phyloP scores from a whole-genome alignment of 148 eudicot species.

The Silene conica region DNA sequence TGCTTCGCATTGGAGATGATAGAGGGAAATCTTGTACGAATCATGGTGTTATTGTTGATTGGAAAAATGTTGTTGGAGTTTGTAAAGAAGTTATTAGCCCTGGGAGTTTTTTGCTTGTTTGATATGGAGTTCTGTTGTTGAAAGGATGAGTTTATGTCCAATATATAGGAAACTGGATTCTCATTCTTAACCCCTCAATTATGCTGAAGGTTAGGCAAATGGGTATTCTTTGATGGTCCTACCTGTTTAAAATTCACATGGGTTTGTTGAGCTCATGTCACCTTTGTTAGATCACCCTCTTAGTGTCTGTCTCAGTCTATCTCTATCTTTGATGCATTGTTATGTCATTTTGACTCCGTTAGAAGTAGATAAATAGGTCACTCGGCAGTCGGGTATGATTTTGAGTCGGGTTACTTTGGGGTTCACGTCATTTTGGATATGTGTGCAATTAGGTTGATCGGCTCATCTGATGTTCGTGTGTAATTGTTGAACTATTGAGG shows the following conservation, averaged over 20 bases:
- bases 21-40: constrained; percentile 34
- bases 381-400: too few species aligned
- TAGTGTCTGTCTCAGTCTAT: too few species aligned
- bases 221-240: constrained; percentile 2
- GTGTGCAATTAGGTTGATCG: too few species aligned
- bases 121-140: not conserved
- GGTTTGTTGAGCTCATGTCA: not conserved
- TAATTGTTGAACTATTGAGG: too few species aligned
- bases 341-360: not conserved
- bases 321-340: too few species aligned
- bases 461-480: too few species aligned
- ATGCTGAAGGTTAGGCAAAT: constrained; percentile 8
- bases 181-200: not conserved
- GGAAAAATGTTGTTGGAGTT: not conserved
- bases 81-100: not conserved
- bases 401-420: too few species aligned
- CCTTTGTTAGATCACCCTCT: too few species aligned
- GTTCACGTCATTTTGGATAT: too few species aligned
- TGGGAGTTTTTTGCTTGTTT: constrained; percentile 8
- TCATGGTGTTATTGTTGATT: constrained; percentile 19
- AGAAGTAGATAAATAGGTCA: not conserved
- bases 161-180: constrained; percentile 4
- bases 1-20: constrained; percentile 33
- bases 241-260: constrained; percentile 21
- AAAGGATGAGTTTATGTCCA: not conserved